A percentile compares a stretch with the other conserved stretches of the same genome.
phyloP scores from a whole-genome alignment of 805 yeast species.

The Metschnikowia henanensis region DNA sequence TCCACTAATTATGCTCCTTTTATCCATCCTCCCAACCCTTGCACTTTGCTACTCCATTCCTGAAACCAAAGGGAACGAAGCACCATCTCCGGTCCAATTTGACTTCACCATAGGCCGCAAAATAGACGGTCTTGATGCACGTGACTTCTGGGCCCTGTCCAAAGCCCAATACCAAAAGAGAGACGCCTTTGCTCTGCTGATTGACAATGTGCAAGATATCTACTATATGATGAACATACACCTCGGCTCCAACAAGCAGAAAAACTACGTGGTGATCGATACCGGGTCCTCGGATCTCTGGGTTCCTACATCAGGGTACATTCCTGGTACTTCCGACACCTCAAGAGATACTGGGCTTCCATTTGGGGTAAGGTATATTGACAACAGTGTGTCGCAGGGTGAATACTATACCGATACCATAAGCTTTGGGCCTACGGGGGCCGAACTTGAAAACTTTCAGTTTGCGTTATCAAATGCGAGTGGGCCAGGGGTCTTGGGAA shows the following conservation, averaged over 20 bases:
- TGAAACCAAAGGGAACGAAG: background rate
- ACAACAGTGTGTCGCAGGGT: constrained; percentile 9
- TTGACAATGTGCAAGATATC: constrained; percentile 5
- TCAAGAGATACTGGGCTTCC: constrained; percentile 8
- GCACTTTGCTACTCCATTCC: constrained; percentile 1
- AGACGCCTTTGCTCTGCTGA: constrained; percentile 1
- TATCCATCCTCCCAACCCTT: background rate
- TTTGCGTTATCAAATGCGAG: constrained; percentile 9
- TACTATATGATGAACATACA: constrained; percentile 15
- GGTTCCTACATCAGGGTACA: constrained; percentile 22
- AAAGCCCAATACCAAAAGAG: constrained; percentile 6
- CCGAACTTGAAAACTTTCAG: constrained; percentile 11
- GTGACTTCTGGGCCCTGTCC: constrained; percentile 2
- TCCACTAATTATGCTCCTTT: too few species aligned
- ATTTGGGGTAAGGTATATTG: constrained; percentile 10
- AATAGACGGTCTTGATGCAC: background rate
- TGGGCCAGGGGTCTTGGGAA: constrained; percentile 12
- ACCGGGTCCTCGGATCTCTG: constrained; percentile 48
- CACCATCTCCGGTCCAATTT: constrained; percentile 6
- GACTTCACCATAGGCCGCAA: constrained; percentile 8
- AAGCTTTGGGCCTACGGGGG: constrained; percentile 2
- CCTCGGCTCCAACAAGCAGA: constrained; percentile 18
- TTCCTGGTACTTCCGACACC: constrained; percentile 5
- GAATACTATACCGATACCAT: constrained; percentile 12
- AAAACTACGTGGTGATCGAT: constrained; percentile 36